These are phyloP conservation scores for Leishmania major DNA, from an alignment of 208 protist species.

Conservation along the genomic window DNA sequence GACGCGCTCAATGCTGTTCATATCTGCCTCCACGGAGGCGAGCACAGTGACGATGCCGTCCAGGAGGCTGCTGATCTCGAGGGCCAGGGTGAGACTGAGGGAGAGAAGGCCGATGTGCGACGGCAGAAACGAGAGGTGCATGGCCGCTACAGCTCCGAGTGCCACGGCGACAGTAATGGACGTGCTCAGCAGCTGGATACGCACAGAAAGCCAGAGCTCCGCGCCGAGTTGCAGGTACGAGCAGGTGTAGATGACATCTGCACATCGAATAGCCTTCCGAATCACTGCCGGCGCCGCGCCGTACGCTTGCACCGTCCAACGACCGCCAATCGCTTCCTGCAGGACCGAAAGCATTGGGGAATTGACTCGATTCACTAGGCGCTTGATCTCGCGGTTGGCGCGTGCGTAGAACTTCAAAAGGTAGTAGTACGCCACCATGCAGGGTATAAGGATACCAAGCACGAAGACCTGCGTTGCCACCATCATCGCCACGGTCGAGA, in stretches of 20 bases:
- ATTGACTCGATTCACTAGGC: slow-evolving; percentile 77
- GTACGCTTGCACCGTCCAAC: slow-evolving; percentile 85
- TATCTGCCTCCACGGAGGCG: slow-evolving; percentile 50
- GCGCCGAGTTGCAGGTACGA: slow-evolving; percentile 36
- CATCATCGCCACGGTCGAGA: slow-evolving; percentile 33
- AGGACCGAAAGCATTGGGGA: slow-evolving; percentile 92
- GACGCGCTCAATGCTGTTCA: slow-evolving; percentile 76
- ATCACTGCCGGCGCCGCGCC: slow-evolving; percentile 23
- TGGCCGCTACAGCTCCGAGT: slow-evolving; percentile 1
- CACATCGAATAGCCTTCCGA: slow-evolving; percentile 10
- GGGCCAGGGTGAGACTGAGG: slow-evolving; percentile 62
- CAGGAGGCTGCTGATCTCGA: slow-evolving; percentile 38
- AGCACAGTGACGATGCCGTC: slow-evolving; percentile 29
- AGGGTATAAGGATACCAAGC: slow-evolving; percentile 39
- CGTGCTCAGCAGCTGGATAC: slow-evolving; percentile 82
- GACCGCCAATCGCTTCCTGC: slow-evolving; percentile 70
- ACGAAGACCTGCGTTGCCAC: slow-evolving; percentile 18
- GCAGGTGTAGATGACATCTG: slow-evolving; percentile 47
- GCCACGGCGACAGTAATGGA: slow-evolving; percentile 3
- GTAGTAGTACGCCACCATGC: slow-evolving; percentile 61
- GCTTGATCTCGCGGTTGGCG: slow-evolving; percentile 78
- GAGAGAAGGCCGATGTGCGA: slow-evolving; percentile 47
- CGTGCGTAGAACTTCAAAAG: slow-evolving; percentile 87
- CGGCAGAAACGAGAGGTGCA: slow-evolving; percentile 1
- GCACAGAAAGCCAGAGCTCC: slow-evolving; percentile 86